Percentiles rank a stretch among this genome's conserved stretches.
Evolutionary conservation across 352 stramenopile species (phyloP).

Genomic region (Phytophthora lateralis): DNA sequence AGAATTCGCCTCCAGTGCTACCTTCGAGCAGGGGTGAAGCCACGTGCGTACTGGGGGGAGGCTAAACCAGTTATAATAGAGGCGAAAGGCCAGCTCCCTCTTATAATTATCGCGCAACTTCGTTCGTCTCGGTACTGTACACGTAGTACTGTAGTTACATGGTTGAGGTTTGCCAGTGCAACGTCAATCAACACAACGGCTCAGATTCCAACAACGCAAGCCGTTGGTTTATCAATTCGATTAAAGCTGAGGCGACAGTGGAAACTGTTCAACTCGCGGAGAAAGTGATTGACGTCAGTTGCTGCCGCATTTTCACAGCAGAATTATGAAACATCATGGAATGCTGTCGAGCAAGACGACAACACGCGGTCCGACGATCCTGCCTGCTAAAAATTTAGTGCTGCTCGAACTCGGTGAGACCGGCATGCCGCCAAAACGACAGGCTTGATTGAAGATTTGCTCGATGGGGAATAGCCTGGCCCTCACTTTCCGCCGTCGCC

Average conservation of each 20-base stretch:
- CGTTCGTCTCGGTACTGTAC: too few relatives aligned
- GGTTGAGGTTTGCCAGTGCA: too few relatives aligned
- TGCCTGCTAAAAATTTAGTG: slow-evolving; percentile 4
- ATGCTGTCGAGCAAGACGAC: too few relatives aligned
- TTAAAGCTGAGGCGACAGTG: background rate
- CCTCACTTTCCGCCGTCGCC: slow-evolving; percentile 8
- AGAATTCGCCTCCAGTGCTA: background rate
- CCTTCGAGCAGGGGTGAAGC: slow-evolving; percentile 1
- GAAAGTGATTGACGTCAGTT: too few relatives aligned
- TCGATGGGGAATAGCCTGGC: slow-evolving; percentile 17
- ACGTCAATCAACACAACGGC: too few relatives aligned
- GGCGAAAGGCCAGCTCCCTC: background rate
- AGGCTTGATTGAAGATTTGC: slow-evolving; percentile 27
- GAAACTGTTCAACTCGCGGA: background rate
- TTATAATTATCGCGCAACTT: background rate
- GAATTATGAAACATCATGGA: too few relatives aligned
- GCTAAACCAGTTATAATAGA: background rate
- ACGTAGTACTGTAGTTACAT: too few relatives aligned
- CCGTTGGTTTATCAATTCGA: background rate
- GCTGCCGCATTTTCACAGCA: too few relatives aligned
- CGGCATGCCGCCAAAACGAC: slow-evolving; percentile 7
- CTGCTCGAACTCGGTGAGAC: slow-evolving; percentile 8
- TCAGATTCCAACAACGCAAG: too few relatives aligned
- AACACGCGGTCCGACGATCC: background rate
- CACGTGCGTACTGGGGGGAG: too few relatives aligned